phyloP scores from a whole-genome alignment of 2,329 filamentous ascomycete genomes.

The Colletotrichum cordylinicola region DNA sequence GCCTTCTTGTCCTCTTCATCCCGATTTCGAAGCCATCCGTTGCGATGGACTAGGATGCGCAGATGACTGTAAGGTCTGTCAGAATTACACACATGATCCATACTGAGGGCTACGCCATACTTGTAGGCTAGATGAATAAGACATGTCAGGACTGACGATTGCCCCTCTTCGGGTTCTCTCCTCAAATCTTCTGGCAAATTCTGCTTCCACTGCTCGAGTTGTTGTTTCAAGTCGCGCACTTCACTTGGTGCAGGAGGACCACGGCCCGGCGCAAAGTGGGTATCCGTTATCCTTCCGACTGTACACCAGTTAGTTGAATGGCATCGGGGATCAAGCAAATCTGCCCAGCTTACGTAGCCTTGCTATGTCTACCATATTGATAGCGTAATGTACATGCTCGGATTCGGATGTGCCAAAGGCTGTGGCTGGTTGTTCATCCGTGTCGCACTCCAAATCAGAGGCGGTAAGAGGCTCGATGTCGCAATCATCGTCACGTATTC shows the following conservation, averaged over 20 bases:
- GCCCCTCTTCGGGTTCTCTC: constrained; percentile 34
- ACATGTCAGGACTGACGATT: constrained; percentile 39
- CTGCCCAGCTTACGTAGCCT: constrained; percentile 30
- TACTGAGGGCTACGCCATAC: constrained; percentile 21
- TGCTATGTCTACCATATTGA: constrained; percentile 44
- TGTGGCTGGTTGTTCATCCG: constrained; percentile 24
- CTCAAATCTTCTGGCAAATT: constrained; percentile 37
- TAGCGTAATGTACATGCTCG: constrained; percentile 39
- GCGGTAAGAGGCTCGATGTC: constrained; percentile 39
- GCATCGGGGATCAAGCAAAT: no score
- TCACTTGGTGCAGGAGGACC: constrained; percentile 30
- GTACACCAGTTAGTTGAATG: not conserved
- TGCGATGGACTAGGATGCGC: constrained; percentile 40
- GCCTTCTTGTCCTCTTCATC: constrained; percentile 32
- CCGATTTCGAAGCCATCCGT: constrained; percentile 35
- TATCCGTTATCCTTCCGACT: constrained; percentile 40
- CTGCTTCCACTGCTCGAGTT: constrained; percentile 38
- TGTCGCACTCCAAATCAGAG: constrained; percentile 36
- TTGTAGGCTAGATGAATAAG: constrained; percentile 43
- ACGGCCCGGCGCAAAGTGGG: constrained; percentile 40
- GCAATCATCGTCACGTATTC: constrained; percentile 44
- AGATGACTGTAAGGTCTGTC: constrained; percentile 30
- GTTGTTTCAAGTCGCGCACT: constrained; percentile 31
- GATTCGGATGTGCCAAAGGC: constrained; percentile 34
- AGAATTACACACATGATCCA: not conserved